phyloP scores from a whole-genome alignment of 352 stramenopile species.

The Phytophthora sojae region DNA sequence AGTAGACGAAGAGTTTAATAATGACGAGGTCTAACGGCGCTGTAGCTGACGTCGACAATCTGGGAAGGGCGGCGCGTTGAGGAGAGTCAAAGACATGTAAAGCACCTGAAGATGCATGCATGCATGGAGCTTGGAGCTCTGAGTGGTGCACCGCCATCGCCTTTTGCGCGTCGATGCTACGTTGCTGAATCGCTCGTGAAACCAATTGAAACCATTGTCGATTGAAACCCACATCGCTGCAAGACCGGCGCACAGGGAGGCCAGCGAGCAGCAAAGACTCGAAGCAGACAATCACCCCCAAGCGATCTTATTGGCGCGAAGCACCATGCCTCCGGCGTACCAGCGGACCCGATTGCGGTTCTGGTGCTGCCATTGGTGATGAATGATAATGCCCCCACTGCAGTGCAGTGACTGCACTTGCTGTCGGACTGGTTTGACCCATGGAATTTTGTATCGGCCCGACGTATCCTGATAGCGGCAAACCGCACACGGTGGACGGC shows the following conservation, averaged over 20 bases:
- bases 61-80: not conserved
- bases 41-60: not conserved
- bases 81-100: constrained; percentile 23
- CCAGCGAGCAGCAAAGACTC: constrained; percentile 16
- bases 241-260: constrained; percentile 2
- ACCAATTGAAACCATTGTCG: not conserved
- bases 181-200: constrained; percentile 1
- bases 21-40: constrained; percentile 2
- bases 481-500: too few relatives aligned
- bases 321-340: constrained; percentile 21
- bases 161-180: constrained; percentile 11
- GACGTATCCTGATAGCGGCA: too few relatives aligned
- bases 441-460: too few relatives aligned
- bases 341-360: constrained; percentile 11
- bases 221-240: constrained; percentile 5
- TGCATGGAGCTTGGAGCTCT: not conserved
- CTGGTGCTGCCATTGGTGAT: not conserved
- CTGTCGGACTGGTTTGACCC: too few relatives aligned
- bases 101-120: constrained; percentile 5
- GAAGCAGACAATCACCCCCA: not conserved
- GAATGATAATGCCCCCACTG: too few relatives aligned
- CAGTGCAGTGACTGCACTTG: too few relatives aligned
- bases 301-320: constrained; percentile 22
- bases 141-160: constrained; percentile 16
- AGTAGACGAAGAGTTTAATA: constrained; percentile 17